phyloP scores from a whole-genome alignment of 176 grass and related monocot species.

The Metroxylon sagu region DNA sequence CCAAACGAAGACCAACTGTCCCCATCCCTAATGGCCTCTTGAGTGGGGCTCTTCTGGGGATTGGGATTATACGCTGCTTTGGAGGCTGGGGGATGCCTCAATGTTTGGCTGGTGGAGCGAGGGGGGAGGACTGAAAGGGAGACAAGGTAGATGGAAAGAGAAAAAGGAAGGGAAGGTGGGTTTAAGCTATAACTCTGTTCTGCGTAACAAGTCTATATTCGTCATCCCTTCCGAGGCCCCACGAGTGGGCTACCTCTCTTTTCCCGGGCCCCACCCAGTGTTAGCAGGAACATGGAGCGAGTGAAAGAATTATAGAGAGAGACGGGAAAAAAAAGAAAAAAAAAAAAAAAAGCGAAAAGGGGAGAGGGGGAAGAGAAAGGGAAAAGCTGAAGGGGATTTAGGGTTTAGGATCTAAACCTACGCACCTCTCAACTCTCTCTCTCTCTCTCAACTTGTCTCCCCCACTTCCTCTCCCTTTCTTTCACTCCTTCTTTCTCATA shows the following conservation, averaged over 20 bases:
- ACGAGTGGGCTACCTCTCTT: slow-evolving; percentile 41
- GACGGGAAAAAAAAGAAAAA: not conserved
- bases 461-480: not conserved
- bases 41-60: too few relatives aligned
- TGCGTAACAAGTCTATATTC: not conserved
- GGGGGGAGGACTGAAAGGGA: too few relatives aligned
- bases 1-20: not conserved
- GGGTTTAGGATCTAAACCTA: slow-evolving; percentile 12
- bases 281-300: too few relatives aligned
- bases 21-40: not conserved
- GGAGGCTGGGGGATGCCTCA: too few relatives aligned
- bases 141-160: not conserved
- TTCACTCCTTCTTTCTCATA: not conserved
- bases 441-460: too few relatives aligned
- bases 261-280: not conserved
- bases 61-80: too few relatives aligned
- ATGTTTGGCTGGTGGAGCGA: too few relatives aligned
- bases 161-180: not conserved
- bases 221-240: slow-evolving; percentile 52
- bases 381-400: not conserved
- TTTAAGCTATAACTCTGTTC: not conserved
- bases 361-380: not conserved
- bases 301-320: too few relatives aligned
- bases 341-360: slow-evolving; percentile 1
- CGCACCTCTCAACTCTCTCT: too few relatives aligned